Evolutionary conservation across 108 stramenopile genomes (phyloP), one percentile per base, ranked within the genome.

Genomic region (Cyclotella sp.): DNA sequence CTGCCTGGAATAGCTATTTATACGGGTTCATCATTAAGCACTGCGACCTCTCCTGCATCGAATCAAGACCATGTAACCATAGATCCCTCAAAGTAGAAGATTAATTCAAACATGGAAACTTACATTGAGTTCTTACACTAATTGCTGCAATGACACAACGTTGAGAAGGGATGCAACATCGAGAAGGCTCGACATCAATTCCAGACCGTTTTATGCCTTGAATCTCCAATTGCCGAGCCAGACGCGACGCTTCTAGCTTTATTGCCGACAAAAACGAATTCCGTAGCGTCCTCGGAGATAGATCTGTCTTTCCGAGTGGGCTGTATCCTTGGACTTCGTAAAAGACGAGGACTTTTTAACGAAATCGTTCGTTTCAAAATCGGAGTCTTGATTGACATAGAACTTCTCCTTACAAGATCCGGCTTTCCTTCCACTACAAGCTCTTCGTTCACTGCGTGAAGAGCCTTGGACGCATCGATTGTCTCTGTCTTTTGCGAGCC

Each of bases 381-480:
- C 24, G 41, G 34, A 40, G 61, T 63, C 61, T 58, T 57, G 15
- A 22, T 58, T 58, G 55, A 70, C 43, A 57, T 42, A 59, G 58
- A 43, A 70, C 53, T 70, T 46, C 41, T 63, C 8, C 55, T 8
- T 24, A 57, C 1, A 41, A 41, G 29, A 18, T 18, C 41, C 14
- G 14, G 15, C 11, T 62, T 42, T 62, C 29, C 41, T 21, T 62
- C 41, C 1, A 42, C 39, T 53, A 22, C 28, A 34, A 68, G 51
- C 39, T 63, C 77, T 43, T 53, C 40, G 34, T 63, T 45, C 21
- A 30, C 39, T 34, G 34, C 24, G 16, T 76, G 70, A 28, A 86
- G 63, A 28, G 82, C 82, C 10, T 75, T 52, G 13, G 85, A 83
- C 3, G 85, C 85, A 83, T 86, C 85, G 54, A 86, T 79, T 34